A percentile compares a stretch with the other conserved stretches of the same genome.
These are phyloP conservation scores for Nepenthes gracilis DNA, from an alignment of 148 eudicot species.

Conservation along the genomic window DNA sequence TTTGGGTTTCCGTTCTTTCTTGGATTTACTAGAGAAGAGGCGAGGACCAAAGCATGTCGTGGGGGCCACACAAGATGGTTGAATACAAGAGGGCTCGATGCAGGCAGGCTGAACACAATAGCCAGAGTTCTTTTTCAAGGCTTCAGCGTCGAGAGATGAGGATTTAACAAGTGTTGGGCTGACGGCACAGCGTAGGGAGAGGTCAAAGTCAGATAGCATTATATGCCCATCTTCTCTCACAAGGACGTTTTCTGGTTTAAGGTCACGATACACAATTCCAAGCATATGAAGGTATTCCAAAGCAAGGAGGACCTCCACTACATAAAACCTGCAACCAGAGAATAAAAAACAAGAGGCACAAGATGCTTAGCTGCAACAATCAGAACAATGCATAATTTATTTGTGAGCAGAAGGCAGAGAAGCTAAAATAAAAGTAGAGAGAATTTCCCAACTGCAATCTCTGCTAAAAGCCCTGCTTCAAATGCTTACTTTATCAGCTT, in stretches of 20 bases:
- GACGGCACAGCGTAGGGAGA: conserved; percentile 78
- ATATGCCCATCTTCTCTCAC: conserved; percentile 95
- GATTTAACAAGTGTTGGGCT: conserved; percentile 84
- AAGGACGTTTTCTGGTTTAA: conserved; percentile 90
- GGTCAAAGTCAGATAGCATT: conserved; percentile 92
- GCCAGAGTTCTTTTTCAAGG: conserved; percentile 34
- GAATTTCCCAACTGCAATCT: too few species aligned
- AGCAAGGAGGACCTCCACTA: conserved; percentile 82
- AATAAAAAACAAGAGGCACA: not conserved
- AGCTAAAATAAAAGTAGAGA: too few species aligned
- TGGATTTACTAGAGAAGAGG: conserved; percentile 63
- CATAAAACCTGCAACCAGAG: conserved; percentile 59
- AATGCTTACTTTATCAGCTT: too few species aligned
- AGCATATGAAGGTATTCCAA: conserved; percentile 99
- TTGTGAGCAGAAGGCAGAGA: not conserved
- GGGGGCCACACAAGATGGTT: conserved; percentile 65
- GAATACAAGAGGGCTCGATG: conserved; percentile 76
- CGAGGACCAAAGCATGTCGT: conserved; percentile 68
- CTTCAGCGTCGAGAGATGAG: conserved; percentile 26
- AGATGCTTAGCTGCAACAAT: not conserved
- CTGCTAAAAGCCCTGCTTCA: too few species aligned
- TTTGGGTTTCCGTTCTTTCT: conserved; percentile 53
- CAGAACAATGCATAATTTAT: not conserved
- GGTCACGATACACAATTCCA: conserved; percentile 89
- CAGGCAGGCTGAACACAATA: conserved; percentile 75